Evolutionary conservation across 2,329 filamentous ascomycete genomes (phyloP), one percentile per base, ranked within the genome.

Genomic region (Verticillium klebahnii): DNA sequence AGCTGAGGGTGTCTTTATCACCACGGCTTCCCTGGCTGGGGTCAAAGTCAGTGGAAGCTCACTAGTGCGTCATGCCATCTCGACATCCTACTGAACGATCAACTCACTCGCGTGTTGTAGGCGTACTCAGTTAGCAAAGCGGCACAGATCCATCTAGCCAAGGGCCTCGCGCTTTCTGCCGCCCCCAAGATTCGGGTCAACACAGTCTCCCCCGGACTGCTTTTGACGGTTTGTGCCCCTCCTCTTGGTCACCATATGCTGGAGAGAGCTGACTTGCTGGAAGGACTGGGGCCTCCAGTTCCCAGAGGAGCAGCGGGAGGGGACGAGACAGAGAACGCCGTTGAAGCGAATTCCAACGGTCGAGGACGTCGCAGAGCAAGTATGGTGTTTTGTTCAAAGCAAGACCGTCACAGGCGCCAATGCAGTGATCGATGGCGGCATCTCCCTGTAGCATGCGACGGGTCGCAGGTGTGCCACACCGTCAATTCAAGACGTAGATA

Each of bases 41-140:
- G 82, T 90, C 2, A 85, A 82, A 67, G 82, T 85, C 0, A 85
- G 81, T 63, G 88, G 88, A 1, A 89, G 85, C 64, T 83, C 82
- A 2, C 70, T 89, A 66, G 80, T 82, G 69, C 67, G 73, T 25
- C 63, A 32, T n/a, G 23, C 58, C 45, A 31, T 9, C 37, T 12
- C 45, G 6, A 17, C 52, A 58, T 25, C 23, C n/a, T 40, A 56
- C 32, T n/a, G 14, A 15, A 36, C 61, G 52, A 5, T 19, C n/a
- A 50, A n/a, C 45, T 50, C 45, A 50, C 45, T 11, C 19, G 8
- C 7, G 8, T n/a, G 7, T 6, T 58, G 0, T 56, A 83, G 88
- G 85, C 91, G 3, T 95, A 95, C 69, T 81, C 87, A 0, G 88
- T 93, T 19, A 90, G 89, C 40, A 95, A 95, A 72, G 85, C 91